These are phyloP conservation scores for Kernera saxatilis DNA, from an alignment of 345 rosid genomes.

Conservation along the genomic window DNA sequence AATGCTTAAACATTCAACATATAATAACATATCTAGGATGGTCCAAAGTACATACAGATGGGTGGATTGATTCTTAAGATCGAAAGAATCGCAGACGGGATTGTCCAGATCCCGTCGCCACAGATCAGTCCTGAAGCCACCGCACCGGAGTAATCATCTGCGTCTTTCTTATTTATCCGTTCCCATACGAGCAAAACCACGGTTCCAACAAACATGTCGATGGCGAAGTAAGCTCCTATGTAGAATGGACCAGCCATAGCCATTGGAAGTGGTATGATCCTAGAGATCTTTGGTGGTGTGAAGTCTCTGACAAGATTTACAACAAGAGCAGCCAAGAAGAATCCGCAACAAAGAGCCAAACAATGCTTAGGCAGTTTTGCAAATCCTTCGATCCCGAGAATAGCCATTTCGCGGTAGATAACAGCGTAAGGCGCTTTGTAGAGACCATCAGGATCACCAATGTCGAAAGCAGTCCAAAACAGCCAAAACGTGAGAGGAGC, in stretches of 20 bases:
- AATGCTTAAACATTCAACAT: neutral
- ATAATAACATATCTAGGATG: neutral
- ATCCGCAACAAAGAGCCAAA: conserved; percentile 28
- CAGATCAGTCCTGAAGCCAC: conserved; percentile 44
- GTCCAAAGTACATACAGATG: conserved; percentile 41
- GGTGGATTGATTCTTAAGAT: conserved; percentile 38
- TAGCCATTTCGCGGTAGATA: conserved; percentile 68
- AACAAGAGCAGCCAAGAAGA: conserved; percentile 30
- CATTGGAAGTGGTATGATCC: conserved; percentile 40
- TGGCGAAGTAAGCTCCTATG: conserved; percentile 38
- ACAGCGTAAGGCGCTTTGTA: conserved; percentile 75
- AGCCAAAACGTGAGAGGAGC: conserved; percentile 77
- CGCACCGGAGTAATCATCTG: conserved; percentile 24
- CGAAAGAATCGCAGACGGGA: conserved; percentile 33
- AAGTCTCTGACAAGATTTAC: conserved; percentile 30
- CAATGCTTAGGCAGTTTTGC: conserved; percentile 18
- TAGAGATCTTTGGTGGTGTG: neutral
- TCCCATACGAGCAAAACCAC: conserved; percentile 35
- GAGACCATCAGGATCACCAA: conserved; percentile 66
- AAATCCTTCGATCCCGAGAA: conserved; percentile 11
- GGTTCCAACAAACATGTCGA: conserved; percentile 43
- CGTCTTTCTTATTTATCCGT: conserved; percentile 23
- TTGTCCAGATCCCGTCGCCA: conserved; percentile 37
- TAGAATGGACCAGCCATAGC: conserved; percentile 44
- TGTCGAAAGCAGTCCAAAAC: conserved; percentile 69